Base-by-base conservation (phyloP, 2,329 filamentous ascomycete species). In the Xylaria sp. region DNA sequence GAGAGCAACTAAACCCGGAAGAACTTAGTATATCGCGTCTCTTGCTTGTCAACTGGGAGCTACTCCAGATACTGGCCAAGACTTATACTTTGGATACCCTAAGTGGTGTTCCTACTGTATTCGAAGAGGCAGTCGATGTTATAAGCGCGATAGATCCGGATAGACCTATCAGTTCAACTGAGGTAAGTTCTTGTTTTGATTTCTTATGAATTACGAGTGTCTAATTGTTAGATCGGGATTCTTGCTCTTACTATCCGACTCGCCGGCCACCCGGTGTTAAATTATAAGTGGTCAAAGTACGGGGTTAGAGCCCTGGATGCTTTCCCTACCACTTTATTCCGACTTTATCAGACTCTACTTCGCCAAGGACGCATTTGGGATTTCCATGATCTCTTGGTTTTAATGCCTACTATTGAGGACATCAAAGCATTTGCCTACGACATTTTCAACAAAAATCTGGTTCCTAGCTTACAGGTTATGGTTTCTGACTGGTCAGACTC, bases 281-380 rank as follows among this genome's bases (percentile, higher is more conserved):
- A 63, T 56, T 68, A 55, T 1, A 63, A 62, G 18, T 71, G 61
- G 56, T 9, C 52, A n/a, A 48, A 45, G 20, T 65, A 65, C 39
- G 52, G 45, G 39, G 5, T 2, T 8, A 67, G n/a, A 1, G 53
- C 48, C 2, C 57, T 61, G 25, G 30, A 39, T 59, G 30, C 66
- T 13, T 48, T 63, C 15, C 45, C n/a, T 6, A 41, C 1, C 61
- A 58, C 39, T 59, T 46, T 56, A 25, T 28, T 9, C 23, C 58
- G 9, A 5, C 28, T 74, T 10, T 74, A 76, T 52, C 45, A 15
- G 23, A 36, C 30, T n/a, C 63, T 76, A 4, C 70, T 76, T 32
- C 64, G 70, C 1, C 55, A 74, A n/a, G 74, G 74, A 13, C 68
- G 74, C 8, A 60, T 76, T 6, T 75, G 74, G 74, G 74, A 75